Evolutionary conservation across 1,284 basidiomycete genomes (phyloP), one percentile per base, ranked within the genome.

Genomic region (Trichosporon sp.): DNA sequence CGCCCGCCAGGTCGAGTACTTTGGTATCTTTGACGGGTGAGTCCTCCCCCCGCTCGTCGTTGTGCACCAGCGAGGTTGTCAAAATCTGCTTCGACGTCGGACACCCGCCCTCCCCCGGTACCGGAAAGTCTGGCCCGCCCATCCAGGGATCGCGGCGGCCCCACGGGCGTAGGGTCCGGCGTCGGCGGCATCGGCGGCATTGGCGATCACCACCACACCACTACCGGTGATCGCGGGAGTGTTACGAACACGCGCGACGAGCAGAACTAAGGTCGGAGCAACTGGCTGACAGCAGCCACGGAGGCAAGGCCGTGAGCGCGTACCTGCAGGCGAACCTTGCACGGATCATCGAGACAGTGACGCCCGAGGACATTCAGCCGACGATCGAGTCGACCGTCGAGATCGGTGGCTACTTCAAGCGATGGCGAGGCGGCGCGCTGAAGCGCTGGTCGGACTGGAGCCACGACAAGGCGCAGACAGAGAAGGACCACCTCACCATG

Each of bases 1-100:
- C 46, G 87, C 90, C 4, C 84, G 88, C n/a, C 93, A 96, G 82
- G 91, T 91, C 4, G 87, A 92, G 2, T 93, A 91, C 76, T 89
- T 94, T 56, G 94, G 93, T 16, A 91, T 96, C 70, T 96, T 93
- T 81, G 94, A 96, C 72, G 94, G 94, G 92, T 92, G 77, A 71
- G 88, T 80, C 2, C 31, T 26, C 21, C 21, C 19, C n/a, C 32
- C 10, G 14, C 8, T 37, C n/a, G 26, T 21, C 0, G 11, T 4
- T 40, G 26, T 4, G 4, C 4, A 40, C 35, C 37, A 5, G 31
- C 3, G 37, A 7, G 38, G 19, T 31, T 11, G 51, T 37, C 64
- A 35, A 26, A 63, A 19, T 31, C 59, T 63, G 59, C 59, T n/a
- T 32, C 38, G 38, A 46, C 43, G 59, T 31, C 19, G n/a, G 35